Conservation (phyloP, 2,329 filamentous ascomycete genomes). For the Xylaria sp. region DNA sequence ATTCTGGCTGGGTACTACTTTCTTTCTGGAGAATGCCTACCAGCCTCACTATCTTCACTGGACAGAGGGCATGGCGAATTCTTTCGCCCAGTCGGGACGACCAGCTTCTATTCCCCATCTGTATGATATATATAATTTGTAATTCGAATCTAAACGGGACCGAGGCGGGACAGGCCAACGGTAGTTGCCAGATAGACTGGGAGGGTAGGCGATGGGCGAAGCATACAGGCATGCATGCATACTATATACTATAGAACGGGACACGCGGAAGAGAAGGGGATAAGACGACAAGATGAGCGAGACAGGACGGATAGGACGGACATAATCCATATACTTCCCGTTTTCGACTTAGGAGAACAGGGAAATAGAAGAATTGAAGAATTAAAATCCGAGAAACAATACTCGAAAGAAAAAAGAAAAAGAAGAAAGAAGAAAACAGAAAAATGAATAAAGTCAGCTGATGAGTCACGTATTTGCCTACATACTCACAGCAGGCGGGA, state of each 20-base stretch:
- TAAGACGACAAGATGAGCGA: too few species aligned
- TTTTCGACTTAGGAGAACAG: neutral
- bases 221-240: neutral
- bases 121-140: slow-evolving; percentile 25
- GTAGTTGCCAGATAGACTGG: slow-evolving; percentile 15
- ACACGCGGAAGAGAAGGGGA: neutral
- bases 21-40: neutral
- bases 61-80: neutral
- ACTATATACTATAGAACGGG: neutral
- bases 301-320: too few species aligned
- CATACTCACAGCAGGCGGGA: too few species aligned
- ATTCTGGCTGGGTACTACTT: neutral
- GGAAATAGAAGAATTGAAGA: too few species aligned
- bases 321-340: neutral
- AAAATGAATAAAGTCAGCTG: neutral
- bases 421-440: neutral
- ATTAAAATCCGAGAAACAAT: too few species aligned
- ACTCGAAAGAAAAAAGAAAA: neutral
- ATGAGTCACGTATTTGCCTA: neutral
- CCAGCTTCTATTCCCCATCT: neutral
- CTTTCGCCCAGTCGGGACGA: neutral
- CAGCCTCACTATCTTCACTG: neutral
- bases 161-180: neutral
- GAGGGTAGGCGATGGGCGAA: neutral
- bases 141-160: neutral